Evolutionary conservation across 2,329 filamentous ascomycete genomes (phyloP).

Genomic region (Penicillium sp.): DNA sequence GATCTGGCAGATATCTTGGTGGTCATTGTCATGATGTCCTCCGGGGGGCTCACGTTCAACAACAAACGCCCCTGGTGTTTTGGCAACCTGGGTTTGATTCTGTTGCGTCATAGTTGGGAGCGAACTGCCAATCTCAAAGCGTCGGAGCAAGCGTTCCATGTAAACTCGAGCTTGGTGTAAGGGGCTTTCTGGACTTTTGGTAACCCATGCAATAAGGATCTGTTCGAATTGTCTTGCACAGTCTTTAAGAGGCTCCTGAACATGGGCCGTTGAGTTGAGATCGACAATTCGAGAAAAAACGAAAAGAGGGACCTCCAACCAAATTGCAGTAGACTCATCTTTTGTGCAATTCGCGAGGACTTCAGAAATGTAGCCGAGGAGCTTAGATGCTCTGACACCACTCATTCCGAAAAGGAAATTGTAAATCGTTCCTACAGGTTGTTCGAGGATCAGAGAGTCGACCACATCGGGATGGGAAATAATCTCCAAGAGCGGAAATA

Average conservation of each 20-base stretch:
- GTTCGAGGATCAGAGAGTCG: constrained; percentile 39
- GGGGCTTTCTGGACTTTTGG: neutral
- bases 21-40: constrained; percentile 36
- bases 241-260: constrained; percentile 12
- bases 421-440: constrained; percentile 41
- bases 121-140: constrained; percentile 20
- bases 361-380: constrained; percentile 28
- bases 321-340: neutral
- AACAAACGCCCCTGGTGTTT: constrained; percentile 14
- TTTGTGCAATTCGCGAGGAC: neutral
- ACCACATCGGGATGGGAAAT: constrained; percentile 31
- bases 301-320: constrained; percentile 8
- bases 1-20: constrained; percentile 29
- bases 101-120: constrained; percentile 10
- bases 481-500: constrained; percentile 40
- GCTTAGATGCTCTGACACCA: constrained; percentile 32
- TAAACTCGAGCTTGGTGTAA: constrained; percentile 5
- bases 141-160: constrained; percentile 10
- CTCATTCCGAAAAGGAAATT: constrained; percentile 42
- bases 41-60: constrained; percentile 20
- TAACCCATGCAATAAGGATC: constrained; percentile 12
- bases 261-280: constrained; percentile 13
- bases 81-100: neutral
- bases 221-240: constrained; percentile 5
- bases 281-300: constrained; percentile 13